A percentile compares a stretch with the other conserved stretches of the same genome.
These are phyloP conservation scores for Ceratocystiopsis sp. DNA, from an alignment of 2,329 filamentous ascomycete species.

Conservation along the genomic window DNA sequence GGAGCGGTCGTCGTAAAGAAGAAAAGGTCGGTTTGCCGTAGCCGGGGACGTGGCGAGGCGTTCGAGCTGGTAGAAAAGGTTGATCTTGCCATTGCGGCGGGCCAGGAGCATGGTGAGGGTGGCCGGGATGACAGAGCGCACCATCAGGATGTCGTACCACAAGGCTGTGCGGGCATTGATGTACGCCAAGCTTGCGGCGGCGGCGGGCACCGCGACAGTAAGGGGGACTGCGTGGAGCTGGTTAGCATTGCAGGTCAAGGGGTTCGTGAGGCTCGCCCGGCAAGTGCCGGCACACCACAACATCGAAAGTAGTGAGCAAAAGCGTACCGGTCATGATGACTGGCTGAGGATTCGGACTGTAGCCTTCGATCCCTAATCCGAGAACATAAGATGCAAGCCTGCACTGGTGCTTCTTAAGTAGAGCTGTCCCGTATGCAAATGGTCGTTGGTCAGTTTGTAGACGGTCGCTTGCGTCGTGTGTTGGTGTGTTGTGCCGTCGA, in stretches of 20 bases:
- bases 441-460: too few relatives aligned
- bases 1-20: constrained; percentile 50
- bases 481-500: too few relatives aligned
- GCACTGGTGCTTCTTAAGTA: too few relatives aligned
- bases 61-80: constrained; percentile 62
- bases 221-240: constrained; percentile 29
- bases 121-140: constrained; percentile 35
- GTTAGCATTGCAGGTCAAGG: not conserved
- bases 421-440: too few relatives aligned
- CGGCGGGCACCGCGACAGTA: constrained; percentile 39
- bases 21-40: constrained; percentile 36
- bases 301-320: too few relatives aligned
- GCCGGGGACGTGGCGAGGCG: constrained; percentile 35
- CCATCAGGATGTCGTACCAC: constrained; percentile 45
- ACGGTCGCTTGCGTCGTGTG: too few relatives aligned
- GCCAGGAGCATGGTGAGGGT: constrained; percentile 25
- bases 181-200: constrained; percentile 55
- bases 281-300: too few relatives aligned
- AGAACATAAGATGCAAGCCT: too few relatives aligned
- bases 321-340: too few relatives aligned
- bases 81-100: constrained; percentile 43
- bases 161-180: constrained; percentile 54
- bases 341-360: too few relatives aligned
- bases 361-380: too few relatives aligned
- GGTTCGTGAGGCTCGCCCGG: too few relatives aligned